Base-by-base conservation (phyloP, 345 rosid species). In the Syzygium aqueum region DNA sequence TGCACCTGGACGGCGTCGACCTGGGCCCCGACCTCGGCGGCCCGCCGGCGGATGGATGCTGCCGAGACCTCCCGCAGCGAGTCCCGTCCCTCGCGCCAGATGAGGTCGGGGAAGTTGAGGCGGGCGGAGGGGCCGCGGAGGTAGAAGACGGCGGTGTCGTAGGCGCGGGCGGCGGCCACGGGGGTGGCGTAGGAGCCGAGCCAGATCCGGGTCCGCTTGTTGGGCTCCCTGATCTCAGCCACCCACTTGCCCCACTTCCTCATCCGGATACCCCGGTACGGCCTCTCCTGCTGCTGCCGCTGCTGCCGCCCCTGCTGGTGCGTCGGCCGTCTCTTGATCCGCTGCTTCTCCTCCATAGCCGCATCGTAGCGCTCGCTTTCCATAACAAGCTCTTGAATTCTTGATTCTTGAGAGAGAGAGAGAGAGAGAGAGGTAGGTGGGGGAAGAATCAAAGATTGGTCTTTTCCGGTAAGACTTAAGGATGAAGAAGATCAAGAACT, bases 231-330 rank as follows among this genome's bases (percentile, higher is more conserved):
- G 78, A 92, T 89, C 87, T 92, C 93, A 6, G 94, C 94, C 25
- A 92, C 94, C 93, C 93, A 91, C 86, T 92, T 92, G 22, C 94
- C 94, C 94, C 94, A 92, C 92, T 92, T 92, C 86, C 94, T 89
- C 94, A 90, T 92, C 89, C 94, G 84, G 86, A 91, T 92, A 12
- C 93, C 94, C 85, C 92, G 84, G 56, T 92, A 92, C 5, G 90
- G 91, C 91, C 89, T 92, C 63, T 87, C 84, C n/a, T 83, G 87
- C 51, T 59, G 57, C 83, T 77, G 88, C 37, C 51, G 53, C 27
- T 59, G 88, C 28, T 56, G 65, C 46, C 46, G 46, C 46, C 46
- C 46, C 46, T 43, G 46, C 46, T 43, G 53, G 53, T 63, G 88
- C 50, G 19, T 51, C 84, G 87, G 87, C 49, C 49, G 19, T 10